Percentiles rank a stretch among this genome's conserved stretches.
Evolutionary conservation across 352 stramenopile genomes (phyloP).

Genomic region (Thalassiosira oceanica): DNA sequence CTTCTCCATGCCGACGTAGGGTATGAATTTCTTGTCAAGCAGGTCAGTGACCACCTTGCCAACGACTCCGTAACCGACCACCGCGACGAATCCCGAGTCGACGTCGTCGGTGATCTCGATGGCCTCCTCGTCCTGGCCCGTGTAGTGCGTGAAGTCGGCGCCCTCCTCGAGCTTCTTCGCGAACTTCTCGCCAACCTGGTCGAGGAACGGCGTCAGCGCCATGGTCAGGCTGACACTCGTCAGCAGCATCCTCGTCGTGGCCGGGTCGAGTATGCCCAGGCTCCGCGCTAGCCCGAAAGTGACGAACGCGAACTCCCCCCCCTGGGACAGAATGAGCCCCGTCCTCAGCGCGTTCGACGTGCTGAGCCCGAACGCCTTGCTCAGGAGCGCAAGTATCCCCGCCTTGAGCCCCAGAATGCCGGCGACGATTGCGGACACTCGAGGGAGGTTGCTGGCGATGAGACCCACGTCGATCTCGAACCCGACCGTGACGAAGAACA

Average conservation of each 20-base stretch:
- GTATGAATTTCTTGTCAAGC: slow-evolving; percentile 85
- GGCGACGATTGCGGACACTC: slow-evolving; percentile 74
- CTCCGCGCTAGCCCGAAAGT: slow-evolving; percentile 83
- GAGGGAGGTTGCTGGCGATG: slow-evolving; percentile 71
- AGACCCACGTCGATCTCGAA: slow-evolving; percentile 86
- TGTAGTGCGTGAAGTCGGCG: slow-evolving; percentile 83
- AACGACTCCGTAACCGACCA: slow-evolving; percentile 85
- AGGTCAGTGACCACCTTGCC: slow-evolving; percentile 86
- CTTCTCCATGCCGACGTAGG: slow-evolving; percentile 85
- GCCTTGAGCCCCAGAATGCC: slow-evolving; percentile 83
- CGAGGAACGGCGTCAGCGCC: slow-evolving; percentile 83
- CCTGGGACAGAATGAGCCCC: slow-evolving; percentile 83
- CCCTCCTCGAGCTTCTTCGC: slow-evolving; percentile 60
- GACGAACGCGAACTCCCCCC: slow-evolving; percentile 87
- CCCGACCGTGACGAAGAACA: slow-evolving; percentile 90
- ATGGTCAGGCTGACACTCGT: slow-evolving; percentile 86
- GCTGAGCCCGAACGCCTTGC: slow-evolving; percentile 75
- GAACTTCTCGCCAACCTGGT: slow-evolving; percentile 59
- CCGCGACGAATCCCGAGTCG: slow-evolving; percentile 79
- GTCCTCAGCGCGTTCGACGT: slow-evolving; percentile 77
- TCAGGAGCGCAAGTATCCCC: slow-evolving; percentile 75
- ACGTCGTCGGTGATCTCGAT: slow-evolving; percentile 82
- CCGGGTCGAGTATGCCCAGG: slow-evolving; percentile 71
- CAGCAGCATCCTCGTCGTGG: slow-evolving; percentile 83
- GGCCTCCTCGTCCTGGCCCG: slow-evolving; percentile 81